These are phyloP conservation scores for Xeromyces bisporus DNA, from an alignment of 495 filamentous ascomycete genomes.

Conservation along the genomic window DNA sequence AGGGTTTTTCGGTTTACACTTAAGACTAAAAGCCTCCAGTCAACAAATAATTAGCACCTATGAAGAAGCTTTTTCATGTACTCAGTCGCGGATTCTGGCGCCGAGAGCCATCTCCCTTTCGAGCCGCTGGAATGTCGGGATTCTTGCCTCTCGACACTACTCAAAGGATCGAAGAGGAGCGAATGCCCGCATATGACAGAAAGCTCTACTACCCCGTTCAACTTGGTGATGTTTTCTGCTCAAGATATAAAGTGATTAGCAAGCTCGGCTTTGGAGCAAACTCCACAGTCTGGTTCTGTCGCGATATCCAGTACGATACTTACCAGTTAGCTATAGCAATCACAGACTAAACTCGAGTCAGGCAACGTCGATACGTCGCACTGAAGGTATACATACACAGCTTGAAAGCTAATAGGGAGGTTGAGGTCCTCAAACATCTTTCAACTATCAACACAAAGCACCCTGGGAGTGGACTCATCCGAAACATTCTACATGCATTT, in stretches of 20 bases:
- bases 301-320: slow-evolving; percentile 19
- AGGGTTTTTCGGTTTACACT: too few relatives aligned
- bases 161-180: slow-evolving; percentile 22
- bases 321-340: slow-evolving; percentile 3
- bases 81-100: too few relatives aligned
- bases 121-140: too few relatives aligned
- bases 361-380: slow-evolving; percentile 16
- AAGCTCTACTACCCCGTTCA: slow-evolving; percentile 28
- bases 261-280: slow-evolving; percentile 35
- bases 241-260: slow-evolving; percentile 30
- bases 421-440: slow-evolving; percentile 17
- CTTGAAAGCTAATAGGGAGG: slow-evolving; percentile 11
- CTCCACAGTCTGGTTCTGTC: slow-evolving; percentile 35
- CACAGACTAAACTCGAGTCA: slow-evolving; percentile 3
- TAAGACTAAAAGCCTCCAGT: too few relatives aligned
- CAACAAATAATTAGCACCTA: too few relatives aligned
- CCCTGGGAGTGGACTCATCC: slow-evolving; percentile 14
- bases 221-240: slow-evolving; percentile 27
- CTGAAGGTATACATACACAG: slow-evolving; percentile 17
- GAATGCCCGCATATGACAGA: slow-evolving; percentile 19
- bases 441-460: slow-evolving; percentile 10
- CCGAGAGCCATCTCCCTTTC: too few relatives aligned
- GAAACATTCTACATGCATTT: slow-evolving; percentile 21
- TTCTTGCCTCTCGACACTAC: slow-evolving; percentile 1
- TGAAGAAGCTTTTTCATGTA: too few relatives aligned